Evolutionary conservation across 208 protist genomes (phyloP).

Genomic region (Leishmania martiniquensis): DNA sequence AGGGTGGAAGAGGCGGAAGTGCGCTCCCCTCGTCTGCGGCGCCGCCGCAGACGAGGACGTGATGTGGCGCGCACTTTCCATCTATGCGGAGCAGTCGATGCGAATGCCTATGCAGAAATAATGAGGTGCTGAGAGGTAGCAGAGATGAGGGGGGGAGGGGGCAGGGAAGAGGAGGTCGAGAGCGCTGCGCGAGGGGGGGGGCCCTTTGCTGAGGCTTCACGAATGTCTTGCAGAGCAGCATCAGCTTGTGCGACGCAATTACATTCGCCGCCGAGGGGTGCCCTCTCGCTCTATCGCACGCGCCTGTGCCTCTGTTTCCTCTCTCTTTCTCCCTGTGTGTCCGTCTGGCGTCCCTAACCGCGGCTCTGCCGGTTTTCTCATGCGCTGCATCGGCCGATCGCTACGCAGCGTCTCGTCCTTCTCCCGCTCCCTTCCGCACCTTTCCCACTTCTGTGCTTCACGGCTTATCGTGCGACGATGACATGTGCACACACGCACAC

Average conservation of each 20-base stretch:
- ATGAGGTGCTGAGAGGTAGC: background rate
- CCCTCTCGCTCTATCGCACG: too few relatives aligned
- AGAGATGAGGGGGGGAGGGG: background rate
- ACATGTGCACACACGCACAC: background rate
- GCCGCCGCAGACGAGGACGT: background rate
- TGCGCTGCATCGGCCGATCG: background rate
- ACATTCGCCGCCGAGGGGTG: background rate
- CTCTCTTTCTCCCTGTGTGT: background rate
- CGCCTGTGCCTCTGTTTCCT: background rate
- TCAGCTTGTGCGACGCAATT: background rate
- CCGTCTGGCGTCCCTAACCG: background rate
- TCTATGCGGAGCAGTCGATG: background rate
- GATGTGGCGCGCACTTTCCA: background rate
- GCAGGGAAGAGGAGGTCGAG: too few relatives aligned
- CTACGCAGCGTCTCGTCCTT: background rate
- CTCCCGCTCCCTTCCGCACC: background rate
- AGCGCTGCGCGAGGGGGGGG: too few relatives aligned
- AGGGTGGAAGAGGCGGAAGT: too few relatives aligned
- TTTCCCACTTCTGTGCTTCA: background rate
- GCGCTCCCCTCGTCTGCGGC: too few relatives aligned
- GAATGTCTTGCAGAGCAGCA: background rate
- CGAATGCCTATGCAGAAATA: background rate
- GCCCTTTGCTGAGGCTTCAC: background rate
- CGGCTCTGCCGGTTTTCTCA: background rate
- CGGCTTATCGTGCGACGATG: background rate